phyloP scores from a whole-genome alignment of 768 basidiomycete species.

The Pulveroboletus frians region DNA sequence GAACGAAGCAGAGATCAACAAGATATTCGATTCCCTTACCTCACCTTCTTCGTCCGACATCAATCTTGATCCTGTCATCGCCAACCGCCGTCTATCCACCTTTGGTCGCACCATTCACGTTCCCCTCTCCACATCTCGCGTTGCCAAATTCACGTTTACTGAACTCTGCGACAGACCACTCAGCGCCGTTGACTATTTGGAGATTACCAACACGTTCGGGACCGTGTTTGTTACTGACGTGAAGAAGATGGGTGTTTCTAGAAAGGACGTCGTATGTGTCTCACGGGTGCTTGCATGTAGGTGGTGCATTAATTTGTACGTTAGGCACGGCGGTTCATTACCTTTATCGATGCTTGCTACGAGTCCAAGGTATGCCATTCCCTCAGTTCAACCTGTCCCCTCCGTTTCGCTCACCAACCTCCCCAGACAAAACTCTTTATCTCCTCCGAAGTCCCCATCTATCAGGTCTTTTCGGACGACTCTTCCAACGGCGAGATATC shows the following conservation, averaged over 20 bases:
- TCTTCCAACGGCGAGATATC: slow-evolving; percentile 43
- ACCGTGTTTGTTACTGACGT: slow-evolving; percentile 87
- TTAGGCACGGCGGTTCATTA: slow-evolving; percentile 92
- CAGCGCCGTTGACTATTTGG: slow-evolving; percentile 93
- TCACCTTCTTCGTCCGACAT: slow-evolving; percentile 36
- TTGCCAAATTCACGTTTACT: slow-evolving; percentile 83
- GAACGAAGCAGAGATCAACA: slow-evolving; percentile 65
- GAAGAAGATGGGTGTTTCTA: slow-evolving; percentile 79
- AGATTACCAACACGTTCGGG: slow-evolving; percentile 82
- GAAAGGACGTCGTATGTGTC: slow-evolving; percentile 73
- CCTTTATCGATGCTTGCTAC: slow-evolving; percentile 96
- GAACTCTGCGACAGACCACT: slow-evolving; percentile 86
- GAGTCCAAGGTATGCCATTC: slow-evolving; percentile 65
- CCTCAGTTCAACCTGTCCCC: not conserved
- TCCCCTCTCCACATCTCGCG: slow-evolving; percentile 70
- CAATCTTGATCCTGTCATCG: slow-evolving; percentile 45
- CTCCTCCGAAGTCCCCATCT: slow-evolving; percentile 89
- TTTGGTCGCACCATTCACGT: slow-evolving; percentile 86
- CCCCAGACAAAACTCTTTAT: slow-evolving; percentile 81
- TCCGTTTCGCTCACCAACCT: slow-evolving; percentile 42
- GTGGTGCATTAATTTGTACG: not conserved
- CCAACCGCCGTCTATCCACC: slow-evolving; percentile 63
- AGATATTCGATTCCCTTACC: slow-evolving; percentile 76
- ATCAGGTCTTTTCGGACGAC: slow-evolving; percentile 83
- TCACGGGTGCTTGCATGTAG: not conserved